A percentile compares a stretch with the other conserved stretches of the same genome.
phyloP scores from a whole-genome alignment of 805 yeast species.

The Kodamaea neixiangensis region DNA sequence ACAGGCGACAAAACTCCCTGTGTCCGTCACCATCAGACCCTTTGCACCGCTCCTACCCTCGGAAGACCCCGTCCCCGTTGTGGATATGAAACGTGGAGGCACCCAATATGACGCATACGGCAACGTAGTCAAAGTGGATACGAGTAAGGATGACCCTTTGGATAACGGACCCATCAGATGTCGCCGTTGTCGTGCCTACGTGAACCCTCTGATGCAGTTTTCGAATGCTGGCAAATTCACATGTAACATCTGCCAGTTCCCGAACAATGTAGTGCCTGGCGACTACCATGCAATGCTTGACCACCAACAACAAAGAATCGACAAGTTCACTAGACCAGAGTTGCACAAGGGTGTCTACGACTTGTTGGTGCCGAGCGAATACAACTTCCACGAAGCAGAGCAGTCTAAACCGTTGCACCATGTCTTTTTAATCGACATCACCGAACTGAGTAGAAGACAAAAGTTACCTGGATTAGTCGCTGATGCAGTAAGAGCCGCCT shows the following conservation, averaged over 20 bases:
- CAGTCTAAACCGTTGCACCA: slow-evolving; percentile 53
- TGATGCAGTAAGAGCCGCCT: slow-evolving; percentile 65
- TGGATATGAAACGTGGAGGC: slow-evolving; percentile 50
- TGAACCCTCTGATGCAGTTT: slow-evolving; percentile 80
- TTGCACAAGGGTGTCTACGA: slow-evolving; percentile 84
- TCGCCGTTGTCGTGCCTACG: slow-evolving; percentile 85
- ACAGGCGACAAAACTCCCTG: slow-evolving; percentile 70
- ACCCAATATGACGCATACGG: slow-evolving; percentile 24
- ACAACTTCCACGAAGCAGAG: slow-evolving; percentile 51
- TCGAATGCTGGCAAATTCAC: slow-evolving; percentile 61
- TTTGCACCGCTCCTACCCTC: slow-evolving; percentile 62
- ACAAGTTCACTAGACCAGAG: slow-evolving; percentile 69
- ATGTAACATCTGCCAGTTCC: slow-evolving; percentile 85
- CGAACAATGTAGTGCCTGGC: slow-evolving; percentile 62
- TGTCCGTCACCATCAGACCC: slow-evolving; percentile 81
- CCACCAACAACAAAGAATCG: slow-evolving; percentile 61
- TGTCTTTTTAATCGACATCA: slow-evolving; percentile 72
- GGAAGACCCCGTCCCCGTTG: slow-evolving; percentile 65
- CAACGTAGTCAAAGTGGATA: slow-evolving; percentile 9
- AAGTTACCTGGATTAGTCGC: slow-evolving; percentile 65
- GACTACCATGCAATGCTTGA: slow-evolving; percentile 69
- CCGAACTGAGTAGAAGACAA: slow-evolving; percentile 56
- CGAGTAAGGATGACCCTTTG: slow-evolving; percentile 22
- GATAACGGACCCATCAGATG: slow-evolving; percentile 81
- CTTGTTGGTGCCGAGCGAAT: slow-evolving; percentile 71